Evolutionary conservation across 169 alveolate genomes (phyloP), one percentile per base, ranked within the genome.

Genomic region (Cryptosporidium ryanae): DNA sequence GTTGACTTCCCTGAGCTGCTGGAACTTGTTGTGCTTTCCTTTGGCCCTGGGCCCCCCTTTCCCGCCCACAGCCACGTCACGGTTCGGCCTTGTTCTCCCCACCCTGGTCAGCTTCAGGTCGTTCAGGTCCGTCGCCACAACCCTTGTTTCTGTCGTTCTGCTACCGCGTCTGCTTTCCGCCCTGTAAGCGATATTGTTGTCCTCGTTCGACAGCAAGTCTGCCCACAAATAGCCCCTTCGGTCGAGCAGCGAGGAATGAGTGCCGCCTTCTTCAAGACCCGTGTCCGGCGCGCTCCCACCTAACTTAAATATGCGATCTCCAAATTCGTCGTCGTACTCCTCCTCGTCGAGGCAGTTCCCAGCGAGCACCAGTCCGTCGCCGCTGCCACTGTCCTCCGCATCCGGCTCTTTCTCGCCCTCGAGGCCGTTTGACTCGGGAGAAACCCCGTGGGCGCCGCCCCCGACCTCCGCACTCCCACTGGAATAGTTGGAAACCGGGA

Each of bases 401-500:
- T 52, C 21, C 13, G 5, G 12, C 66, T 7, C 31, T 31, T 61
- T 61, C 66, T 21, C 31, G 13, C 43, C 4, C 64, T 21, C 6
- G 13, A 18, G n/a, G n/a, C n/a, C n/a, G n/a, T n/a, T n/a, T n/a
- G n/a, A n/a, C 17, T 48, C 17, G 13, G 18, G 17, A 15, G 18
- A 15, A 15, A n/a, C 17, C 17, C 0, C 17, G 18, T 48, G 17
- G 13, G 18, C 17, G 32, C 13, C 91, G n/a, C 82, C 61, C 44
- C 89, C 34, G 17, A 54, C 27, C 25, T 63, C 83, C 15, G 55
- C 83, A 32, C 50, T 38, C 21, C 70, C 89, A 29, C 66, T 4
- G 32, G 65, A 84, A 13, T 54, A 52, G 27, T 84, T 64, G 15
- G 68, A 27, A 32, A 64, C 66, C 23, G 92, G 92, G 18, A 81